These are phyloP conservation scores for Rhododendron ovatum DNA, from an alignment of 148 eudicot species.

Conservation along the genomic window DNA sequence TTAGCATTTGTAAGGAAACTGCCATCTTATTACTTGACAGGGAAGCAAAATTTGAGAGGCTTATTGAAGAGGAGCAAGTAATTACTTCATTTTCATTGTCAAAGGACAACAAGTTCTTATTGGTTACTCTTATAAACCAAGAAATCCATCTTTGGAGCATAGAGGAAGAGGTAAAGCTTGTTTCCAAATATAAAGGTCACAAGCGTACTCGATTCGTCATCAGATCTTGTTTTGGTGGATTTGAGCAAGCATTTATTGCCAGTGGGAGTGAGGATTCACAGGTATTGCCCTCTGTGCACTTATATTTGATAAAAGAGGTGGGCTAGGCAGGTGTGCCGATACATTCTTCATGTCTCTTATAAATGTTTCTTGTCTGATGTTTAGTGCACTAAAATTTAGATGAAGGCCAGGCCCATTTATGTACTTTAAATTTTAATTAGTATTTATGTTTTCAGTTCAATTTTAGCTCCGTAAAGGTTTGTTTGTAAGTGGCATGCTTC, in stretches of 20 bases:
- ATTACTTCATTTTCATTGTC: slow-evolving; percentile 79
- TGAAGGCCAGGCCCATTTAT: neutral
- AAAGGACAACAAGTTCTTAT: slow-evolving; percentile 58
- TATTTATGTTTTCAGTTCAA: neutral
- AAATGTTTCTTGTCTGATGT: neutral
- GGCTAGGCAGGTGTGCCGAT: neutral
- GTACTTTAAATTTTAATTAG: no score
- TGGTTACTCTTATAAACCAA: slow-evolving; percentile 63
- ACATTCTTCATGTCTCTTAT: neutral
- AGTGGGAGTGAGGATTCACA: slow-evolving; percentile 97
- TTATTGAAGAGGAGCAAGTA: slow-evolving; percentile 62
- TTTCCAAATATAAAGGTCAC: slow-evolving; percentile 76
- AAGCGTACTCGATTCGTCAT: slow-evolving; percentile 66
- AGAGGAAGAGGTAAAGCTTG: slow-evolving; percentile 42
- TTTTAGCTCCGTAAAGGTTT: neutral
- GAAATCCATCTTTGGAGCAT: slow-evolving; percentile 89
- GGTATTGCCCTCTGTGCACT: slow-evolving; percentile 33
- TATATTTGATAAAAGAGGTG: neutral
- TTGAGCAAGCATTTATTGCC: slow-evolving; percentile 82
- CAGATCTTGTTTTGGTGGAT: slow-evolving; percentile 90
- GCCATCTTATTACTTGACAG: slow-evolving; percentile 42
- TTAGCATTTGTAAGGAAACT: slow-evolving; percentile 39
- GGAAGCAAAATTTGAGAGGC: slow-evolving; percentile 53
- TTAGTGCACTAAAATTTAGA: neutral
- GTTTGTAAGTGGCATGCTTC: neutral